Evolutionary conservation across 2,329 filamentous ascomycete genomes (phyloP), one percentile per base, ranked within the genome.

Genomic region (Lecanicillium sp.): DNA sequence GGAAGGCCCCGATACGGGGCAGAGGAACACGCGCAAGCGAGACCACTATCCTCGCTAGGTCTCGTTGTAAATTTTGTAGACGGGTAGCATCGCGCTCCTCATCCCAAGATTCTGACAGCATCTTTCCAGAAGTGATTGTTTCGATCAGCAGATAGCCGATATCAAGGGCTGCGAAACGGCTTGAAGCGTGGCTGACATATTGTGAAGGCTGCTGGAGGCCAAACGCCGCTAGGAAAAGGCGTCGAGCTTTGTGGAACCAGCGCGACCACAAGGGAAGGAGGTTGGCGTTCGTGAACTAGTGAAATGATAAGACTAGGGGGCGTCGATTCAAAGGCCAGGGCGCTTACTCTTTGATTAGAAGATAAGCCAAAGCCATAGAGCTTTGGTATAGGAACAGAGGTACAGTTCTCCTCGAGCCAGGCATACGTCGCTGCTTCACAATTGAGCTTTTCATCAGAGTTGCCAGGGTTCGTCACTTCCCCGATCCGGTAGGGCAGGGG

Each of bases 391-490:
- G 45, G 49, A 18, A 53, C 41, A 18, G 42, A 42, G 22, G 49
- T 48, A 40, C 45, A 47, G 27, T 46, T 37, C 31, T 43, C 34
- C 29, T 46, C 30, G 22, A 49, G 33, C 47, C 47, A 49, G 12
- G 36, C 39, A 17, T 49, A 49, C 19, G 44, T 41, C 11, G 42
- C 43, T 27, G 46, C 45, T 19, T 49, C 45, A 37, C 34, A 44
- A 17, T 46, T 43, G 30, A 66, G n/a, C 51, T 67, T 67, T 48
- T 68, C 62, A 33, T 68, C 59, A n/a, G 53, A 56, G 38, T 60
- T 65, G 14, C 61, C 64, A 25, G 46, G 44, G 15, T 58, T 22
- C 8, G 33, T 42, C 12, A 38, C 40, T 39, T 67, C 65, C 9
- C 62, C 64, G 5, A 63, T 46, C 36, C 58, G 59, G 44, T 56